A percentile compares a stretch with the other conserved stretches of the same genome.
Conservation (phyloP, 306 rosid genomes). For the Quercus dentata region DNA sequence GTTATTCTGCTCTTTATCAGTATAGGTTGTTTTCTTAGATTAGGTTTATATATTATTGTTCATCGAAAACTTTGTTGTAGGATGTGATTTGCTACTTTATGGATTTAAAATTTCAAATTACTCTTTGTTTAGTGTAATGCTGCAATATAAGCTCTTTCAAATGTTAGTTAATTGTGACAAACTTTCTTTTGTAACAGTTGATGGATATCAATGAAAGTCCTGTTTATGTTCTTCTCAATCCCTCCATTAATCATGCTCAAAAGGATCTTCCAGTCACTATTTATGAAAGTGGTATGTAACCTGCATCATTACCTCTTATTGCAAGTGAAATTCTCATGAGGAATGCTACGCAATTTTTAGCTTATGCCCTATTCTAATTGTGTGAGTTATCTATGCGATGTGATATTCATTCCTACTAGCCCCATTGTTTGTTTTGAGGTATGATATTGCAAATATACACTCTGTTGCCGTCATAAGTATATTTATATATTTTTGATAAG, state of each 20-base stretch:
- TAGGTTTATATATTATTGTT: conserved; percentile 8
- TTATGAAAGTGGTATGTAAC: conserved; percentile 74
- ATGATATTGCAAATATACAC: too few species aligned
- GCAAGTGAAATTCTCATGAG: conserved; percentile 8
- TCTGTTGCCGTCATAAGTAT: too few species aligned
- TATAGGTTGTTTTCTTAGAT: neutral
- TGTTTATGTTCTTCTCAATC: conserved; percentile 89
- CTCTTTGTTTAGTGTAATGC: neutral
- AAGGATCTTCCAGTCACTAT: conserved; percentile 93
- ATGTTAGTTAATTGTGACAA: conserved; percentile 6
- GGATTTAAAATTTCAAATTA: neutral
- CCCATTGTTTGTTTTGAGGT: too few species aligned
- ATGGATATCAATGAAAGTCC: conserved; percentile 97
- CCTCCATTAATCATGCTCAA: conserved; percentile 80
- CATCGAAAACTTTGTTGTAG: conserved; percentile 11
- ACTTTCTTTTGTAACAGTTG: conserved; percentile 50
- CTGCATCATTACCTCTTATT: conserved; percentile 12
- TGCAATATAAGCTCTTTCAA: neutral
- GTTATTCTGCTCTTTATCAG: neutral
- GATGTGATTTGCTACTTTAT: neutral
- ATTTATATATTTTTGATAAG: too few species aligned
- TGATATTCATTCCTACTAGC: too few species aligned
- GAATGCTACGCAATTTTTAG: neutral
- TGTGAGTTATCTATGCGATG: too few species aligned
- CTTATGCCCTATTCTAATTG: neutral